Evolutionary conservation across 192 early-diverging fungal genomes (phyloP), one percentile per base, ranked within the genome.

Genomic region (Phlyctochytrium arcticum): DNA sequence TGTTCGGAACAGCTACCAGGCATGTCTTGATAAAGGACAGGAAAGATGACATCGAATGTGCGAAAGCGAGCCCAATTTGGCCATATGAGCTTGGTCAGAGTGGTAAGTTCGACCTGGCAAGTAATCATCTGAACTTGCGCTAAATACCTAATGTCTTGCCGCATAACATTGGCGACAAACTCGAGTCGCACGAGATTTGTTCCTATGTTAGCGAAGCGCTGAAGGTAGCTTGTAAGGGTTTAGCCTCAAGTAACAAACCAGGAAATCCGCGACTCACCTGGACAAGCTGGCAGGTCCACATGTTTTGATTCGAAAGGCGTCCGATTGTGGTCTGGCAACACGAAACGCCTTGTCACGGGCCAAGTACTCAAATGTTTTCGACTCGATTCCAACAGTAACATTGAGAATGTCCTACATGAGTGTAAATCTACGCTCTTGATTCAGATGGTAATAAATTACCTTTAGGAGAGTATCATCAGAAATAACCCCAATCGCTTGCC

Each of bases 51-150:
- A 66, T 19, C 8, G 64, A 51, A 44, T 57, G 53, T n/a, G 51
- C 64, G 31, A 66, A 66, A 1, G 64, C 64, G 32, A 66, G 50
- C 26, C 62, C 62, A 24, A 42, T 54, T 54, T 64, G 62, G 24
- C 62, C 62, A 27, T 29, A 53, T 58, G 35, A 15, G 17, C 54
- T 6, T 7, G 32, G 2, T 30, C 0, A 26, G 27, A 55, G 9
- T 5, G 24, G n/a, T 30, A 55, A 21, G n/a, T 6, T 6, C 32
- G 24, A 24, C 7, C 8, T 27, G 5, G n/a, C 50, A 27, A 53
- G 2, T 1, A 26, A 24, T 19, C 12, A 15, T 15, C 12, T 53
- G 17, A 2, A 19, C 1, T 12, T 24, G 24, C 24, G 12, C 7
- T 4, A 9, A 31, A 6, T 37, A 61, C 49, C 48, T 36, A 23